phyloP scores from a whole-genome alignment of 257 asterid genomes.

The Solanum chilense region DNA sequence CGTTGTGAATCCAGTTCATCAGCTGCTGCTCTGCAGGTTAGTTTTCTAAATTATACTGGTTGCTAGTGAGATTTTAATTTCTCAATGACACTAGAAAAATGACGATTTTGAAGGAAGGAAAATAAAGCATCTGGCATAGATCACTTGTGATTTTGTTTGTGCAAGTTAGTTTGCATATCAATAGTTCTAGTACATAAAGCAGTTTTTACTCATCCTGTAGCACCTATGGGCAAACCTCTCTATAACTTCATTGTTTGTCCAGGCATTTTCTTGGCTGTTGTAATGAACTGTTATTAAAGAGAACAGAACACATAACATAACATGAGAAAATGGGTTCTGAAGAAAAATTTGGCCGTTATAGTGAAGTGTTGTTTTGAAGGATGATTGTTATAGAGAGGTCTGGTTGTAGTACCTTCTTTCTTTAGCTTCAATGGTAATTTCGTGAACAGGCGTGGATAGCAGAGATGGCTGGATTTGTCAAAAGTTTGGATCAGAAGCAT shows the following conservation, averaged over 20 bases:
- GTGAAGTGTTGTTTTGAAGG: neutral
- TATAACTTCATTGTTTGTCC: neutral
- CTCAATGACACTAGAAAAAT: neutral
- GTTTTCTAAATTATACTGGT: neutral
- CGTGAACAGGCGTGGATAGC: conserved; percentile 33
- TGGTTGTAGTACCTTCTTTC: neutral
- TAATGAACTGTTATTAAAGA: neutral
- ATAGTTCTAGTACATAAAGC: neutral
- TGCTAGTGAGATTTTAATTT: neutral
- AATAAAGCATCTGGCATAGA: neutral
- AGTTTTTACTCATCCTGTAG: neutral
- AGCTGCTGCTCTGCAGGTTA: conserved; percentile 42
- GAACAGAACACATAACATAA: neutral
- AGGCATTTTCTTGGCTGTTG: neutral
- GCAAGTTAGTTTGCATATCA: neutral
- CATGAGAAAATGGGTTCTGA: neutral
- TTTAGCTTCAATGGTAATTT: neutral
- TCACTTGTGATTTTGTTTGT: neutral
- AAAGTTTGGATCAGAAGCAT: conserved; percentile 39
- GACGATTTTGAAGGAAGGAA: neutral
- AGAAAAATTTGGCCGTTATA: neutral
- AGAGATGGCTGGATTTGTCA: conserved; percentile 47
- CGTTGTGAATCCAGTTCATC: conserved; percentile 36
- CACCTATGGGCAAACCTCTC: neutral
- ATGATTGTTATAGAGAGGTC: neutral